A percentile compares a stretch with the other conserved stretches of the same genome.
phyloP scores from a whole-genome alignment of 768 basidiomycete species.

The Suillus lakei region DNA sequence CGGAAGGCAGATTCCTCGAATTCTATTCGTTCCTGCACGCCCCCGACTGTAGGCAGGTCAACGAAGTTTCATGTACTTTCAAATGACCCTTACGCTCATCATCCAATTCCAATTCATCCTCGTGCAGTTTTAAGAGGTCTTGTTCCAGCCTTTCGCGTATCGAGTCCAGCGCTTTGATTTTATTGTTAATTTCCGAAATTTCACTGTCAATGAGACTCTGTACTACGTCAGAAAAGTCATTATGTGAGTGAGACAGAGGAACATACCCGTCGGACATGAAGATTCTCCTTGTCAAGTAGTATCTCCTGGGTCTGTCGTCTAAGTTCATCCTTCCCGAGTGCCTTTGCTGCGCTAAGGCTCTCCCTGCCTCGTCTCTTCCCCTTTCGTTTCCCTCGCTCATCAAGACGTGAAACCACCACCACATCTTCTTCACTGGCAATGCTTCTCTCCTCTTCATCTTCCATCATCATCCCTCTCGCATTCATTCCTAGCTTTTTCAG shows the following conservation, averaged over 20 bases:
- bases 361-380: constrained; percentile 58
- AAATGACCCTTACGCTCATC: constrained; percentile 78
- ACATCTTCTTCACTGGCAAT: constrained; percentile 78
- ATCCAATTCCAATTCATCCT: constrained; percentile 96
- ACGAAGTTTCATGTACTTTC: neutral
- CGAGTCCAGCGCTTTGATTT: constrained; percentile 83
- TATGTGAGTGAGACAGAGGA: neutral
- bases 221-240: constrained; percentile 15
- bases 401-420: constrained; percentile 59
- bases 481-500: constrained; percentile 80
- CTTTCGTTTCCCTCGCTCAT: constrained; percentile 36
- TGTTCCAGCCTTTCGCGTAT: constrained; percentile 82
- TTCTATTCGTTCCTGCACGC: constrained; percentile 83
- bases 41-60: constrained; percentile 64
- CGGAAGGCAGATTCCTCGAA: constrained; percentile 59
- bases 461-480: constrained; percentile 70
- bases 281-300: constrained; percentile 87
- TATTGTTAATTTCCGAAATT: constrained; percentile 86
- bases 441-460: constrained; percentile 50
- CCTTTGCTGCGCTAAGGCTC: constrained; percentile 70
- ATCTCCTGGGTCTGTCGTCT: constrained; percentile 86
- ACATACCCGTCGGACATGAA: constrained; percentile 81
- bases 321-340: constrained; percentile 84
- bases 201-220: constrained; percentile 88
- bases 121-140: constrained; percentile 84